Evolutionary conservation across 257 asterid genomes (phyloP).

Genomic region (Nyctanthes arbortristis): DNA sequence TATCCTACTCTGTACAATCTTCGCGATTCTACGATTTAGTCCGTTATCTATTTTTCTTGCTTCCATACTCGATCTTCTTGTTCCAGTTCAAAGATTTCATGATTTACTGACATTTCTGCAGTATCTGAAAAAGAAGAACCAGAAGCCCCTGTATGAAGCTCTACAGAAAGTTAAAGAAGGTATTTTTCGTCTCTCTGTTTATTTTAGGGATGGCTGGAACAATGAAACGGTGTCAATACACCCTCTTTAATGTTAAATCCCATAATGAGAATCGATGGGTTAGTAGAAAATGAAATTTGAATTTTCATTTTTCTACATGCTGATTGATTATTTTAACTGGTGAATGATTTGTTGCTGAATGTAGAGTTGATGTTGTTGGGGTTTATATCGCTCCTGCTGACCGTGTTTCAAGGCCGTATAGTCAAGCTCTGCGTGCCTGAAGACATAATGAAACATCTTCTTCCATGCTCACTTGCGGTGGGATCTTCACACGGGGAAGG

Average conservation of each 20-base stretch:
- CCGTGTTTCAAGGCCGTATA: constrained; percentile 67
- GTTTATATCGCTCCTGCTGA: constrained; percentile 71
- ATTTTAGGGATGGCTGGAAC: neutral
- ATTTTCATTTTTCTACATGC: constrained; percentile 1
- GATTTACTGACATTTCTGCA: constrained; percentile 31
- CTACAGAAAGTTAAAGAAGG: constrained; percentile 83
- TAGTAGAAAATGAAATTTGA: neutral
- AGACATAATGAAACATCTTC: constrained; percentile 40
- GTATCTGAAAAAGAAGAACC: constrained; percentile 69
- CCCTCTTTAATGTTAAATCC: neutral
- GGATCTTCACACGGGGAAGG: constrained; percentile 23
- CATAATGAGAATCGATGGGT: constrained; percentile 3
- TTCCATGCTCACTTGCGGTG: constrained; percentile 52
- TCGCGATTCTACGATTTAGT: neutral
- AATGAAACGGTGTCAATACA: neutral
- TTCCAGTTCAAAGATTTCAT: neutral
- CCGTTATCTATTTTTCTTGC: neutral
- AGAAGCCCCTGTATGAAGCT: constrained; percentile 76
- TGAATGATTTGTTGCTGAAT: constrained; percentile 23
- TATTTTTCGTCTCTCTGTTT: constrained; percentile 10
- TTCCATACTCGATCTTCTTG: too few relatives aligned
- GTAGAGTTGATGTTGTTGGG: constrained; percentile 84
- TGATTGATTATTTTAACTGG: constrained; percentile 24
- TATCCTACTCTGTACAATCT: neutral
- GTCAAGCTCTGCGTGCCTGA: constrained; percentile 53